phyloP scores from a whole-genome alignment of 2,329 filamentous ascomycete genomes.

The Colletotrichum noveboracense region DNA sequence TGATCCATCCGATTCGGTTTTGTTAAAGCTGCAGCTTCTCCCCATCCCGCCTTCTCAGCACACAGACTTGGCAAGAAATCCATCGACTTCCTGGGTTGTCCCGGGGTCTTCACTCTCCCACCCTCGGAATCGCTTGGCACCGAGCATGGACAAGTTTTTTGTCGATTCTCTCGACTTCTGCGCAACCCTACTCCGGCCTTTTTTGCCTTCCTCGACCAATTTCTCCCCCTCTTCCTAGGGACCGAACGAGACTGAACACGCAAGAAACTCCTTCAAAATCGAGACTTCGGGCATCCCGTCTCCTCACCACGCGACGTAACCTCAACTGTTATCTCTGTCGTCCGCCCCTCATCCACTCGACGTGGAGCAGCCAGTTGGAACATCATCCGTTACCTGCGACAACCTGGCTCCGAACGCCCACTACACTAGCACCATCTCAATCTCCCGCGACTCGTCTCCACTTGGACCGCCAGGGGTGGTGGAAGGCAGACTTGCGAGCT shows the following conservation, averaged over 20 bases:
- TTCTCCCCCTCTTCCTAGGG: neutral
- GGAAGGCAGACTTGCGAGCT: slow-evolving; percentile 9
- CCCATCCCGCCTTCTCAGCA: neutral
- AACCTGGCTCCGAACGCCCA: slow-evolving; percentile 11
- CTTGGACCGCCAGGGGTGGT: slow-evolving; percentile 3
- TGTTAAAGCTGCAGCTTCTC: neutral
- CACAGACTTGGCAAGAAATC: neutral
- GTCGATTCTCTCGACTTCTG: neutral
- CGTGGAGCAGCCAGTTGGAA: slow-evolving; percentile 17
- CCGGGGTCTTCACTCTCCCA: neutral
- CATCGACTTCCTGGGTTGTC: neutral
- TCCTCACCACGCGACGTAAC: slow-evolving; percentile 14
- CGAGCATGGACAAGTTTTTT: neutral
- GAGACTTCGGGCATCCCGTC: neutral
- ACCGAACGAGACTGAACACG: neutral
- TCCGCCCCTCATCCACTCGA: neutral
- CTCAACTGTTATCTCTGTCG: slow-evolving; percentile 14
- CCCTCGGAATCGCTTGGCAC: neutral
- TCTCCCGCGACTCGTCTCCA: slow-evolving; percentile 18
- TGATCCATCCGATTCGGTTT: neutral
- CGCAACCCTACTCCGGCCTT: neutral
- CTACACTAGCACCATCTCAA: slow-evolving; percentile 19
- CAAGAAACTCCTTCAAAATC: neutral
- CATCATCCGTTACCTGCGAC: slow-evolving; percentile 12
- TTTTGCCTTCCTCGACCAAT: neutral